A percentile compares a stretch with the other conserved stretches of the same genome.
phyloP scores from a whole-genome alignment of 352 stramenopile species.

The Poterioochromonas sp. region DNA sequence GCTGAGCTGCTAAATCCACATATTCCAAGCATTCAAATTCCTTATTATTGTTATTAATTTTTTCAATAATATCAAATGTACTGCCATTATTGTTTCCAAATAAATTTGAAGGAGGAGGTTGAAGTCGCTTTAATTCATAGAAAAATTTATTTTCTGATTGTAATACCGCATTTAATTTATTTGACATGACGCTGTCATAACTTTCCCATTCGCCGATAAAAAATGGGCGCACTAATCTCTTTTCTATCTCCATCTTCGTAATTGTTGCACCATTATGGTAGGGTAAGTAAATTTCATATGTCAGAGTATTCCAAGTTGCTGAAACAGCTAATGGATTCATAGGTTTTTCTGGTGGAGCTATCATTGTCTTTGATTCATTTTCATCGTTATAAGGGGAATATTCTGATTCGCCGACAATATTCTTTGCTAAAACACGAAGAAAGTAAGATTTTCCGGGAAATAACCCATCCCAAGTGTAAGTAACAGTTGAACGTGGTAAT shows the following conservation, averaged over 20 bases:
- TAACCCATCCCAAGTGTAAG: not conserved
- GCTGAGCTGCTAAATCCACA: not conserved
- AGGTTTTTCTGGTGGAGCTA: slow-evolving; percentile 12
- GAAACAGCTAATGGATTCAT: not conserved
- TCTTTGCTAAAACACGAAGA: not conserved
- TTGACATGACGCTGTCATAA: not conserved
- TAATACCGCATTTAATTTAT: no score
- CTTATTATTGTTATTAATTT: not conserved
- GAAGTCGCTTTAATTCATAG: not conserved
- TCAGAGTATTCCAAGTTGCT: not conserved
- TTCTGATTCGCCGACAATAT: not conserved
- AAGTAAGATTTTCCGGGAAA: slow-evolving; percentile 12
- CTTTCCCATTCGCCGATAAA: not conserved
- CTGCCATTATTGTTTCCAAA: not conserved
- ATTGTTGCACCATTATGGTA: slow-evolving; percentile 7
- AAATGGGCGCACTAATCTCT: not conserved
- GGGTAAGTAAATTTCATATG: not conserved
- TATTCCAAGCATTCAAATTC: not conserved
- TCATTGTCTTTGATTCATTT: not conserved
- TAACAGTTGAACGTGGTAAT: not conserved
- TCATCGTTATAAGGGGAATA: slow-evolving; percentile 1
- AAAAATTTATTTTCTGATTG: no score
- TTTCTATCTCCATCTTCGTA: not conserved
- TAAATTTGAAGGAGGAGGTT: not conserved
- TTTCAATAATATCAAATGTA: not conserved